phyloP scores from a whole-genome alignment of 768 basidiomycete species.

The Gymnopilus junonius region DNA sequence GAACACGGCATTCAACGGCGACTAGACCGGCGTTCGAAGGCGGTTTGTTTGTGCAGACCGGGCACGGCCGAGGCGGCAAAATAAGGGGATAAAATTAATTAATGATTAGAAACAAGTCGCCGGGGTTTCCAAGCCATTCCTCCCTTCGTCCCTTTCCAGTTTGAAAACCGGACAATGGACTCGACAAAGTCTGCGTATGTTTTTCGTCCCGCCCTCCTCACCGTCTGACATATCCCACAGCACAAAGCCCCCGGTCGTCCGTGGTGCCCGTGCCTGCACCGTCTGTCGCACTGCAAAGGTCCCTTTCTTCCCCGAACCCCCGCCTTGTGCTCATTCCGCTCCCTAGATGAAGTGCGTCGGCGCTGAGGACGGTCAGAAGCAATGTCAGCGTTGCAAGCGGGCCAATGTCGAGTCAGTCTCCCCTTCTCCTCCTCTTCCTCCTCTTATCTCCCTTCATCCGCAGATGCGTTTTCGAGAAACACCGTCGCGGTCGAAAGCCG shows the following conservation, averaged over 20 bases:
- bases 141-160: slow-evolving; percentile 16
- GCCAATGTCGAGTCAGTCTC: slow-evolving; percentile 69
- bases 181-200: slow-evolving; percentile 39
- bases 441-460: slow-evolving; percentile 17
- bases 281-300: slow-evolving; percentile 88
- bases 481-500: slow-evolving; percentile 85
- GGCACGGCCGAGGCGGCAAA: slow-evolving; percentile 21
- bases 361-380: slow-evolving; percentile 81
- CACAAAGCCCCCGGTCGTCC: slow-evolving; percentile 51
- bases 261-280: slow-evolving; percentile 74
- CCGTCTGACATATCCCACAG: slow-evolving; percentile 25
- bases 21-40: slow-evolving; percentile 6
- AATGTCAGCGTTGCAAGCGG: slow-evolving; percentile 84
- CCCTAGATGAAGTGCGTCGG: slow-evolving; percentile 90
- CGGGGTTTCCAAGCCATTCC: slow-evolving; percentile 11
- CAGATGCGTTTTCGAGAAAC: slow-evolving; percentile 88
- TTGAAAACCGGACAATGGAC: slow-evolving; percentile 41
- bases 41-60: slow-evolving; percentile 12
- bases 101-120: slow-evolving; percentile 19
- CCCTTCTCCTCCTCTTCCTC: slow-evolving; percentile 12
- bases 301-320: slow-evolving; percentile 11
- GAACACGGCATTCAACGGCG: not conserved
- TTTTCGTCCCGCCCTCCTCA: slow-evolving; percentile 8
- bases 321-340: slow-evolving; percentile 17
- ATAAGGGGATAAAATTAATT: slow-evolving; percentile 20